These are phyloP conservation scores for Yarrowia keelungensis DNA, from an alignment of 805 yeast species.

Conservation along the genomic window DNA sequence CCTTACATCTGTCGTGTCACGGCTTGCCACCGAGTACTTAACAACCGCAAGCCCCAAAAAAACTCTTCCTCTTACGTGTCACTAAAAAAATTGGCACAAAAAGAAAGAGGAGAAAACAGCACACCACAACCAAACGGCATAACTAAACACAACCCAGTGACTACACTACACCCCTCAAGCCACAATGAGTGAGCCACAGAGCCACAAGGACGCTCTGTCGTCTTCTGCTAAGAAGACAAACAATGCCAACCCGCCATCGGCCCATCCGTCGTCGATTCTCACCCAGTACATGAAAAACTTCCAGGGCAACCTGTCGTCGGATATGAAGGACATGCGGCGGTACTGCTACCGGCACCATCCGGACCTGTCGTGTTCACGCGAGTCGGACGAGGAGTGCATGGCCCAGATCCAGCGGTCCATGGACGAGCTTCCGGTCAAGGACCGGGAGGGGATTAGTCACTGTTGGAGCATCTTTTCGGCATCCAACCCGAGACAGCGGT, in stretches of 20 bases:
- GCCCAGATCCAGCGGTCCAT: slow-evolving; percentile 62
- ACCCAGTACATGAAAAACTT: slow-evolving; percentile 38
- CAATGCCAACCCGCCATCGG: slow-evolving; percentile 21
- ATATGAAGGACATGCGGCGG: slow-evolving; percentile 36
- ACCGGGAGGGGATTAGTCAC: slow-evolving; percentile 77
- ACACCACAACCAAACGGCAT: too few relatives aligned
- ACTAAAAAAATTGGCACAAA: too few relatives aligned
- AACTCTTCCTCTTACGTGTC: too few relatives aligned
- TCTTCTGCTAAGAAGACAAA: not conserved
- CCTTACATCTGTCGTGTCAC: too few relatives aligned
- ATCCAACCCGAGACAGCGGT: slow-evolving; percentile 72
- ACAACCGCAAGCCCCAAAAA: too few relatives aligned
- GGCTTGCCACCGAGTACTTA: too few relatives aligned
- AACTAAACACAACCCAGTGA: not conserved
- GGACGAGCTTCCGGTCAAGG: slow-evolving; percentile 60
- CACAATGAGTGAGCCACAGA: slow-evolving; percentile 4
- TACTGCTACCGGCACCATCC: slow-evolving; percentile 96
- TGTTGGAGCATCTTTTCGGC: slow-evolving; percentile 86
- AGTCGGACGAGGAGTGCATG: slow-evolving; percentile 69
- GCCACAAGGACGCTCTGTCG: not conserved
- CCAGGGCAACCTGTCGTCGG: slow-evolving; percentile 35
- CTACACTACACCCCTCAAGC: not conserved
- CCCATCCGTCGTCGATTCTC: slow-evolving; percentile 36
- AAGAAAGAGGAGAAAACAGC: too few relatives aligned
- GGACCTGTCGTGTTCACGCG: slow-evolving; percentile 74